Conservation (phyloP, 495 filamentous ascomycete species). For the Neurospora hispaniola region DNA sequence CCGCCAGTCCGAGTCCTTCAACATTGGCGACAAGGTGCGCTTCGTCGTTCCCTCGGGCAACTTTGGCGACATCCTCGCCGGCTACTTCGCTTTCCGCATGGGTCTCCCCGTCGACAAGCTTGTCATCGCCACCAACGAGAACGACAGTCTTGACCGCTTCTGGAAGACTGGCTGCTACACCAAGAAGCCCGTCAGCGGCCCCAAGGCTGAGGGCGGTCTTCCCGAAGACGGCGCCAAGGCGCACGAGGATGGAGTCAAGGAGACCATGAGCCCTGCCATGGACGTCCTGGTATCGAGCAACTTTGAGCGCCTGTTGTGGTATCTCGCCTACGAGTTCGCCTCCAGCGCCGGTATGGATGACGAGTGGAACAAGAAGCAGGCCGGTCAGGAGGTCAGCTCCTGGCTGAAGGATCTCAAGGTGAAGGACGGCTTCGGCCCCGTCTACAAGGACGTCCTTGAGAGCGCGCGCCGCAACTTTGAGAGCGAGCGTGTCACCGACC, state of each 20-base stretch:
- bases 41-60: slow-evolving; percentile 87
- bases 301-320: slow-evolving; percentile 96
- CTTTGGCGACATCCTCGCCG: slow-evolving; percentile 92
- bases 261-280: slow-evolving; percentile 88
- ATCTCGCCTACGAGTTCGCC: slow-evolving; percentile 59
- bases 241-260: slow-evolving; percentile 62
- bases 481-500: slow-evolving; percentile 72
- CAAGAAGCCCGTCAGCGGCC: slow-evolving; percentile 53
- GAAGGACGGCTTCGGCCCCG: slow-evolving; percentile 65
- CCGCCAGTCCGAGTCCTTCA: slow-evolving; percentile 37
- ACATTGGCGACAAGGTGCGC: slow-evolving; percentile 50
- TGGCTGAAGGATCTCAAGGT: slow-evolving; percentile 73
- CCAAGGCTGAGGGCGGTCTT: slow-evolving; percentile 45
- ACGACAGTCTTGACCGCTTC: slow-evolving; percentile 81
- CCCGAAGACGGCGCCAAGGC: slow-evolving; percentile 53
- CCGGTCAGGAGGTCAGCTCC: slow-evolving; percentile 51
- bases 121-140: slow-evolving; percentile 83
- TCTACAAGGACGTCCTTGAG: slow-evolving; percentile 55
- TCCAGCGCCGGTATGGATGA: slow-evolving; percentile 41
- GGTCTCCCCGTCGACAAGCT: slow-evolving; percentile 77
- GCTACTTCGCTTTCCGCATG: slow-evolving; percentile 86
- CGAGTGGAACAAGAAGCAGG: slow-evolving; percentile 47
- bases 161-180: slow-evolving; percentile 74
- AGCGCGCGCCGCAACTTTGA: slow-evolving; percentile 59
- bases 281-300: slow-evolving; percentile 92